These are phyloP conservation scores for Echria macrotheca DNA, from an alignment of 495 filamentous ascomycete species.

Conservation along the genomic window DNA sequence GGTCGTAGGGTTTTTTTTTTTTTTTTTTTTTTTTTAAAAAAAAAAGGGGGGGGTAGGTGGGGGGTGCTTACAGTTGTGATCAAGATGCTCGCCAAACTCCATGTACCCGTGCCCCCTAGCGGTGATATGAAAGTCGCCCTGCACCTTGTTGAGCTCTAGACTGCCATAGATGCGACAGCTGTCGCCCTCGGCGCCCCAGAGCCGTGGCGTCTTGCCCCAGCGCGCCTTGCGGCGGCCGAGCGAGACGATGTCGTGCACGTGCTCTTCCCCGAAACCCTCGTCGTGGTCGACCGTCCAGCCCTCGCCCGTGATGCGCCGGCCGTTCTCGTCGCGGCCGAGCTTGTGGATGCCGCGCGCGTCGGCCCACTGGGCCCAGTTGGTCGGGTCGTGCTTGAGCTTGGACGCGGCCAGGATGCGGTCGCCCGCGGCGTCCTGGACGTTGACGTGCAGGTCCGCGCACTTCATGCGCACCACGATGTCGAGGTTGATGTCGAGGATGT, in stretches of 20 bases:
- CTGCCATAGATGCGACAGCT: slow-evolving; percentile 88
- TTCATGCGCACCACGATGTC: slow-evolving; percentile 90
- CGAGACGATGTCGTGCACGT: slow-evolving; percentile 67
- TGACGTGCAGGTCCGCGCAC: slow-evolving; percentile 84
- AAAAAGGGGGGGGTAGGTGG: not conserved
- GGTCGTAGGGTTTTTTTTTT: too few relatives aligned
- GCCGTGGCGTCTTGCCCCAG: slow-evolving; percentile 67
- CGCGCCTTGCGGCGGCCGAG: slow-evolving; percentile 50
- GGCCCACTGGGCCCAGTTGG: slow-evolving; percentile 77
- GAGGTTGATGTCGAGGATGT: slow-evolving; percentile 87
- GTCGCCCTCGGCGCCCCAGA: slow-evolving; percentile 50
- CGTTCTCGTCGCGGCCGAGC: slow-evolving; percentile 48
- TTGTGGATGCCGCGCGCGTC: slow-evolving; percentile 63
- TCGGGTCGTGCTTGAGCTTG: slow-evolving; percentile 66
- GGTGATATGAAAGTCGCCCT: slow-evolving; percentile 98
- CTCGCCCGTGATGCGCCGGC: slow-evolving; percentile 43
- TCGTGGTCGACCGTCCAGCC: slow-evolving; percentile 54
- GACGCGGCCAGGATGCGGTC: slow-evolving; percentile 84
- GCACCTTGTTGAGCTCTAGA: slow-evolving; percentile 89
- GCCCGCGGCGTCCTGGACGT: slow-evolving; percentile 93
- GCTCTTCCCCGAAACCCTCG: slow-evolving; percentile 60
- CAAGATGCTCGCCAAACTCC: slow-evolving; percentile 73
- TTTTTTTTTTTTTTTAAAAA: too few relatives aligned
- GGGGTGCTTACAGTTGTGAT: slow-evolving; percentile 61
- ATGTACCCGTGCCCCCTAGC: slow-evolving; percentile 90